Evolutionary conservation across 805 yeast species (phyloP).

Genomic region (Yamadazyma sp.): DNA sequence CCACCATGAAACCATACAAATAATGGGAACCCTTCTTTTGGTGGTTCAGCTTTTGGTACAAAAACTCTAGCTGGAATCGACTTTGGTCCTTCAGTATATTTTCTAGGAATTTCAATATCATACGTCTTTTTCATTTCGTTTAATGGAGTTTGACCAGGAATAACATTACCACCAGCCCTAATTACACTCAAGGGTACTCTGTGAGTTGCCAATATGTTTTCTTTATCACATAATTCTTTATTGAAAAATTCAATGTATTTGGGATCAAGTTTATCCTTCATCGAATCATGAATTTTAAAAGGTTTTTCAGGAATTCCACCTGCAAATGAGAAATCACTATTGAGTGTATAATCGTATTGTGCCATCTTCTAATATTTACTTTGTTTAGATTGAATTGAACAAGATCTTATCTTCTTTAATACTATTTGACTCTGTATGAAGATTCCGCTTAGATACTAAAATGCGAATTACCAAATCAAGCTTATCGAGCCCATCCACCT

Average conservation of each 20-base stretch:
- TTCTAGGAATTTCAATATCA: slow-evolving; percentile 31
- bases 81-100: slow-evolving; percentile 18
- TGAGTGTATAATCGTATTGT: slow-evolving; percentile 17
- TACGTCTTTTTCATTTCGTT: slow-evolving; percentile 21
- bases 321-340: slow-evolving; percentile 20
- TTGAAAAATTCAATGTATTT: slow-evolving; percentile 36
- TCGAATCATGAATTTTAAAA: slow-evolving; percentile 24
- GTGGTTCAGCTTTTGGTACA: slow-evolving; percentile 30
- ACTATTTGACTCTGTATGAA: no score
- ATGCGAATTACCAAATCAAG: no score
- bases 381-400: no score
- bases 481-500: no score
- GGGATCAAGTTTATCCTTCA: slow-evolving; percentile 31
- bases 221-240: slow-evolving; percentile 19
- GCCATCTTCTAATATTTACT: slow-evolving; percentile 10
- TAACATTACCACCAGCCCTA: slow-evolving; percentile 35
- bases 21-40: slow-evolving; percentile 36
- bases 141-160: slow-evolving; percentile 39
- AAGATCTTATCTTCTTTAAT: no score
- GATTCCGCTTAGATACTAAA: no score
- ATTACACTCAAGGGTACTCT: slow-evolving; percentile 27
- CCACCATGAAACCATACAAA: slow-evolving; percentile 44
- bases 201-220: slow-evolving; percentile 32
- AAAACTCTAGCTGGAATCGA: slow-evolving; percentile 33
- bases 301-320: slow-evolving; percentile 30